A percentile compares a stretch with the other conserved stretches of the same genome.
phyloP scores from a whole-genome alignment of 176 grass and related monocot genomes.

The Guadua angustifolia region DNA sequence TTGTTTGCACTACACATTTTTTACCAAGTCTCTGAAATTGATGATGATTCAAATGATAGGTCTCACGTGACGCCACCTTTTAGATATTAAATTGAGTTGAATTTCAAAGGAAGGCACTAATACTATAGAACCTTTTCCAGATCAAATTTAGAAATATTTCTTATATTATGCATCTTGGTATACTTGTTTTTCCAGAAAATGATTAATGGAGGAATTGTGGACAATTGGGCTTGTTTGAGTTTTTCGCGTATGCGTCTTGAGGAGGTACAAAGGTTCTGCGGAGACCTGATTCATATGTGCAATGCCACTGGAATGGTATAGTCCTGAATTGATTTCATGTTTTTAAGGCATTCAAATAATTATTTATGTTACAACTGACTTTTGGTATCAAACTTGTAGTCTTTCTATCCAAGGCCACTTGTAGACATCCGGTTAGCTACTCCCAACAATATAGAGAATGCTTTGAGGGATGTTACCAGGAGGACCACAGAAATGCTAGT shows the following conservation, averaged over 20 bases:
- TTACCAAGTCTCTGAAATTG: neutral
- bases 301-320: conserved; percentile 74
- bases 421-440: conserved; percentile 29
- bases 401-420: conserved; percentile 55
- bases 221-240: conserved; percentile 73
- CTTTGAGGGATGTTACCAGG: conserved; percentile 57
- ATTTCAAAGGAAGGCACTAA: neutral
- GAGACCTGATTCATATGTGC: conserved; percentile 66
- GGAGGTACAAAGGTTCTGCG: conserved; percentile 60
- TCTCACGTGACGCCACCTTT: neutral
- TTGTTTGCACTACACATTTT: neutral
- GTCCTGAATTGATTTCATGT: neutral
- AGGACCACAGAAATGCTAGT: conserved; percentile 22
- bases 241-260: conserved; percentile 53
- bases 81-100: neutral
- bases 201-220: conserved; percentile 66
- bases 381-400: conserved; percentile 40
- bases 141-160: neutral
- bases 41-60: neutral
- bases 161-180: neutral
- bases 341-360: neutral
- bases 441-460: conserved; percentile 51
- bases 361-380: conserved; percentile 13
- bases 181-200: conserved; percentile 58
- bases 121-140: neutral